These are phyloP conservation scores for Przewalskia tangutica DNA, from an alignment of 257 asterid genomes.

Conservation along the genomic window DNA sequence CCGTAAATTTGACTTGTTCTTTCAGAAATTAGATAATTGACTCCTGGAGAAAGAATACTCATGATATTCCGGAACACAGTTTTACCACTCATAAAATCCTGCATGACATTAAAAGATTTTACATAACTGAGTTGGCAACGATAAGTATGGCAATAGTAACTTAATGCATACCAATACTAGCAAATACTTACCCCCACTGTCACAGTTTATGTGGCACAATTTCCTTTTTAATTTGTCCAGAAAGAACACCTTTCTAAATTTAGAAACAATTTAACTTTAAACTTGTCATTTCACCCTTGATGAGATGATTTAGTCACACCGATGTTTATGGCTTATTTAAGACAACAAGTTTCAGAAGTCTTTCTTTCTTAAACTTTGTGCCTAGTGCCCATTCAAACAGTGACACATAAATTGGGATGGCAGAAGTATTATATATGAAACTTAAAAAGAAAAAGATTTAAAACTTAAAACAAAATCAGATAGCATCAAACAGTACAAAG, in stretches of 20 bases:
- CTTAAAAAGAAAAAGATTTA: not conserved
- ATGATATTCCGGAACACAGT: slow-evolving; percentile 69
- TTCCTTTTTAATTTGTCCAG: not conserved
- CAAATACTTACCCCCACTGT: not conserved
- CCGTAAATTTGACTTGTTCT: slow-evolving; percentile 76
- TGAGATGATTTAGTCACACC: not conserved
- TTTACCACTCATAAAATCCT: slow-evolving; percentile 97
- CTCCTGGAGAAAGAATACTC: slow-evolving; percentile 81
- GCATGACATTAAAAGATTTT: slow-evolving; percentile 20
- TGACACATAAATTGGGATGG: not conserved
- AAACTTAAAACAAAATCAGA: not conserved
- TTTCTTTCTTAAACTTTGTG: not conserved
- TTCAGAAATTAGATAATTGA: slow-evolving; percentile 48
- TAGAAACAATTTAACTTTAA: not conserved
- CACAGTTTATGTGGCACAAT: not conserved
- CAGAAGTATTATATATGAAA: not conserved
- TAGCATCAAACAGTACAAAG: slow-evolving; percentile 4
- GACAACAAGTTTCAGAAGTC: not conserved
- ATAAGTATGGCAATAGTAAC: not conserved
- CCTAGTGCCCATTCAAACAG: not conserved
- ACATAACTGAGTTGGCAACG: not conserved
- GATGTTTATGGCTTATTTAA: not conserved
- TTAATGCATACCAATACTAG: not conserved
- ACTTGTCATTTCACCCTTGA: not conserved
- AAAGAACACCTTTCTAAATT: not conserved